A percentile compares a stretch with the other conserved stretches of the same genome.
phyloP scores from a whole-genome alignment of 495 filamentous ascomycete genomes.

The Letharia lupina region DNA sequence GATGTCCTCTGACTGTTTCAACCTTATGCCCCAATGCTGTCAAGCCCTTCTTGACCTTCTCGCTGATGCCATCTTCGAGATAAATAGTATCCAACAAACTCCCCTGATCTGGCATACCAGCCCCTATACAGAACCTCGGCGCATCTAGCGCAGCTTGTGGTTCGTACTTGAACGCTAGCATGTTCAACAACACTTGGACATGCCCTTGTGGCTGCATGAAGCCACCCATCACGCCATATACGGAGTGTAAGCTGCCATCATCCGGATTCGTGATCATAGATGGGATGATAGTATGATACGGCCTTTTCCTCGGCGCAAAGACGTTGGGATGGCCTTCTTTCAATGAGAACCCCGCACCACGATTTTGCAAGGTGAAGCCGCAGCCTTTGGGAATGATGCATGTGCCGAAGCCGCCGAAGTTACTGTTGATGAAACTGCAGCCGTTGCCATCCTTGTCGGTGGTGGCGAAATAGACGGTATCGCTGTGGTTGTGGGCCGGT shows the following conservation, averaged over 20 bases:
- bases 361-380: constrained; percentile 92
- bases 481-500: constrained; percentile 61
- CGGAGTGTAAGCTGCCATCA: constrained; percentile 66
- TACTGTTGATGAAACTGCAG: constrained; percentile 94
- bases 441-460: constrained; percentile 78
- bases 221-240: constrained; percentile 95
- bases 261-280: constrained; percentile 71
- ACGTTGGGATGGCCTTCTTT: constrained; percentile 62
- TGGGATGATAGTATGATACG: constrained; percentile 97
- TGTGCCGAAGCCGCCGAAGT: constrained; percentile 85
- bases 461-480: constrained; percentile 90
- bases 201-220: constrained; percentile 99
- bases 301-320: constrained; percentile 73
- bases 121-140: constrained; percentile 75
- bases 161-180: constrained; percentile 73
- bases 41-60: constrained; percentile 57
- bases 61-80: constrained; percentile 77
- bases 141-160: constrained; percentile 89
- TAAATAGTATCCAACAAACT: constrained; percentile 54
- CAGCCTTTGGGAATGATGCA: constrained; percentile 72
- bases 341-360: constrained; percentile 77
- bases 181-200: constrained; percentile 87
- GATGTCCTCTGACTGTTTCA: constrained; percentile 55
- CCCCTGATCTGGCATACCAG: constrained; percentile 51
- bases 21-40: constrained; percentile 63